A percentile compares a stretch with the other conserved stretches of the same genome.
These are phyloP conservation scores for Talaromyces trachyspermus DNA, from an alignment of 495 filamentous ascomycete genomes.

Conservation along the genomic window DNA sequence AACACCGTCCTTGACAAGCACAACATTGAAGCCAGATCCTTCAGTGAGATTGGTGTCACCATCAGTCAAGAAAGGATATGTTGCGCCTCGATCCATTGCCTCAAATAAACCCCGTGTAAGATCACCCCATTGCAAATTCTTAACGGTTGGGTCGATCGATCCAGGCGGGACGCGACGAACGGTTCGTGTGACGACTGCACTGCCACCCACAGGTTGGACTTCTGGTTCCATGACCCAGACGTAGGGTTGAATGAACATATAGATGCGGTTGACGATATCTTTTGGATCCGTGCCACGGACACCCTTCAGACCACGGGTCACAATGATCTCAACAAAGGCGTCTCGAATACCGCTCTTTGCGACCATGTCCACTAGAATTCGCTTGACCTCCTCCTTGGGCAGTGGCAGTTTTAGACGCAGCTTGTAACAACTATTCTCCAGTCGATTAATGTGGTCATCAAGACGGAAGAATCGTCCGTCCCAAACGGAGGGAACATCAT, in stretches of 20 bases:
- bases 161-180: conserved; percentile 28
- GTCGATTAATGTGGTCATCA: conserved; percentile 28
- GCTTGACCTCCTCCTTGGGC: conserved; percentile 22
- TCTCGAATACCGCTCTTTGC: conserved; percentile 29
- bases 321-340: conserved; percentile 33
- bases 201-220: conserved; percentile 25
- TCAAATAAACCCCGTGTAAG: conserved; percentile 27
- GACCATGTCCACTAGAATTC: conserved; percentile 28
- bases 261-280: conserved; percentile 23
- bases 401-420: conserved; percentile 28
- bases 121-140: conserved; percentile 38
- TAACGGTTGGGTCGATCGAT: conserved; percentile 31
- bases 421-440: conserved; percentile 28
- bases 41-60: conserved; percentile 28
- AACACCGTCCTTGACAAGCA: conserved; percentile 23
- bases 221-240: conserved; percentile 35
- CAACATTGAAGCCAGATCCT: conserved; percentile 26
- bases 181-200: conserved; percentile 30
- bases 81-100: conserved; percentile 19
- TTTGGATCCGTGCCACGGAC: conserved; percentile 21
- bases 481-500: conserved; percentile 36
- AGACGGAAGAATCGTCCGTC: conserved; percentile 33
- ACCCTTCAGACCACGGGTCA: conserved; percentile 30
- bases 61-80: conserved; percentile 31
- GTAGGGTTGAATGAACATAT: conserved; percentile 31